Evolutionary conservation across 1,139 yeast genomes (phyloP).

Genomic region (Zygosaccharomyces sapae): DNA sequence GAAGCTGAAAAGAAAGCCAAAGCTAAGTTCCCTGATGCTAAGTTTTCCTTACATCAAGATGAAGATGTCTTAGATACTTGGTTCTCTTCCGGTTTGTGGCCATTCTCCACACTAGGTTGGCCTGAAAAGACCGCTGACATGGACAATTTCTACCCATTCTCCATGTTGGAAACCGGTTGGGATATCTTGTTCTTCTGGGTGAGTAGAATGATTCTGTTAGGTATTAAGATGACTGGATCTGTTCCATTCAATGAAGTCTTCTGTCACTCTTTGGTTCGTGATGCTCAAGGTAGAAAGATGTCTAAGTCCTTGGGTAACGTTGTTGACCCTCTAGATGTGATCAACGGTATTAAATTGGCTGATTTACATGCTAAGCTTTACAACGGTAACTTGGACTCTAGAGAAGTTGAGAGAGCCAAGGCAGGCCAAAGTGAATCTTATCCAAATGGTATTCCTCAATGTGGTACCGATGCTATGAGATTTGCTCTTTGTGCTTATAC

Average conservation of each 20-base stretch:
- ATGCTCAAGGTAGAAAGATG: slow-evolving; percentile 99
- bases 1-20: slow-evolving; percentile 85
- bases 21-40: slow-evolving; percentile 63
- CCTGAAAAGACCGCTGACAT: slow-evolving; percentile 75
- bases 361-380: slow-evolving; percentile 72
- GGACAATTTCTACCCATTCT: slow-evolving; percentile 80
- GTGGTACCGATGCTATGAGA: slow-evolving; percentile 98
- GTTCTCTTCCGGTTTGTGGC: slow-evolving; percentile 99
- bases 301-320: slow-evolving; percentile 97
- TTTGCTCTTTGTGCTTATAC: slow-evolving; percentile 98
- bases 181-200: slow-evolving; percentile 99
- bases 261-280: slow-evolving; percentile 97
- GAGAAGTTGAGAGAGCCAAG: slow-evolving; percentile 81
- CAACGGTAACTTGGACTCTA: slow-evolving; percentile 83
- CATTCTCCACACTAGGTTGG: slow-evolving; percentile 95
- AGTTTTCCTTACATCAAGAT: slow-evolving; percentile 81
- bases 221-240: slow-evolving; percentile 83
- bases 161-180: slow-evolving; percentile 97
- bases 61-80: slow-evolving; percentile 98
- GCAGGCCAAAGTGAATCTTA: slow-evolving; percentile 85
- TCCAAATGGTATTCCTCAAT: slow-evolving; percentile 97
- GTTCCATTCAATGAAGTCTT: slow-evolving; percentile 94
- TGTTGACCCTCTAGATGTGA: slow-evolving; percentile 91
- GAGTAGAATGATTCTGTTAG: slow-evolving; percentile 89
- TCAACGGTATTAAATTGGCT: slow-evolving; percentile 77